Evolutionary conservation across 225 moss, liverwort and hornwort species (phyloP).

Genomic region (Polytrichum formosum): DNA sequence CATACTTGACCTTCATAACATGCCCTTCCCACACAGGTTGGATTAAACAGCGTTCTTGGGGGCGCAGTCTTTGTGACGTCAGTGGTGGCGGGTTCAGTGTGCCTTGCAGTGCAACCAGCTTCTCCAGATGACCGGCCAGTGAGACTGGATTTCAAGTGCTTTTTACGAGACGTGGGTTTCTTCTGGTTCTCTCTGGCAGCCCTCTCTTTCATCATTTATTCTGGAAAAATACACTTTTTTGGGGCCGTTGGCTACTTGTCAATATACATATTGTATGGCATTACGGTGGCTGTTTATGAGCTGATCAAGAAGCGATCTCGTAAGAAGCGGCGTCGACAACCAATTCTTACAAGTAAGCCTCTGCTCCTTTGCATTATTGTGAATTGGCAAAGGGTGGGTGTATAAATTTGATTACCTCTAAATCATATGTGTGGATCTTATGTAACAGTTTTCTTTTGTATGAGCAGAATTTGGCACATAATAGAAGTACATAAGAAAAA

Average conservation of each 20-base stretch:
- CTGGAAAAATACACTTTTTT: slow-evolving; percentile 60
- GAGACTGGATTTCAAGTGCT: slow-evolving; percentile 63
- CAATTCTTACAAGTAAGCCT: slow-evolving; percentile 59
- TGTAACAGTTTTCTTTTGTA: too few relatives aligned
- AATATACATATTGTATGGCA: slow-evolving; percentile 73
- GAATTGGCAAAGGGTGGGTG: too few relatives aligned
- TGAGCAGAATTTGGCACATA: too few relatives aligned
- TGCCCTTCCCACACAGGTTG: slow-evolving; percentile 32
- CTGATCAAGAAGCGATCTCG: slow-evolving; percentile 48
- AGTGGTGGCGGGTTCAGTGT: slow-evolving; percentile 62
- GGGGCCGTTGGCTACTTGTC: slow-evolving; percentile 72
- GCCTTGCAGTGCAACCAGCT: slow-evolving; percentile 46
- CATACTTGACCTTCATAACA: too few relatives aligned
- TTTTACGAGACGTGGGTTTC: slow-evolving; percentile 79
- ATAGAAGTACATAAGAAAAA: too few relatives aligned
- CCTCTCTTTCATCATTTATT: slow-evolving; percentile 59
- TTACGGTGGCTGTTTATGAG: slow-evolving; percentile 72
- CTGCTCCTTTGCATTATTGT: background rate
- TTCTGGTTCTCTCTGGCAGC: slow-evolving; percentile 66
- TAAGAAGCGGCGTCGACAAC: slow-evolving; percentile 44
- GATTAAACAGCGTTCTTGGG: slow-evolving; percentile 64
- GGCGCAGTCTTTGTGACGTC: slow-evolving; percentile 66
- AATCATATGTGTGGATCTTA: too few relatives aligned
- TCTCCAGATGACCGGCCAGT: slow-evolving; percentile 23
- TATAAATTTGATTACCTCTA: too few relatives aligned